Percentiles rank a stretch among this genome's conserved stretches.
Conservation (phyloP, 2,329 filamentous ascomycete species). For the Fusarium buxicola region DNA sequence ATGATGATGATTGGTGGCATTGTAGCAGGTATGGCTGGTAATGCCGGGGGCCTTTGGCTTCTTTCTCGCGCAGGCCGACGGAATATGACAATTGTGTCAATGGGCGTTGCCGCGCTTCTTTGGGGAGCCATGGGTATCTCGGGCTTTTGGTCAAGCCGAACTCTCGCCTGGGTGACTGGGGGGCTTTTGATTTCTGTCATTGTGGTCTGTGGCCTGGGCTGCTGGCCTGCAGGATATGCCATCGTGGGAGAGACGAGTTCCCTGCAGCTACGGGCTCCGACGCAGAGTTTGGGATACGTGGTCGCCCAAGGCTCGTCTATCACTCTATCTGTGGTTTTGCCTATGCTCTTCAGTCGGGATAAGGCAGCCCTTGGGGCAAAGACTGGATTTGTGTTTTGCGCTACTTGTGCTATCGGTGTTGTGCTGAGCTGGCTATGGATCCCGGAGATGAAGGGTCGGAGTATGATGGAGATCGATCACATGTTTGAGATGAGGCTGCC, state of each 20-base stretch:
- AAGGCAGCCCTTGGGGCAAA: constrained; percentile 54
- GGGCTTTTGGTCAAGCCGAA: constrained; percentile 23
- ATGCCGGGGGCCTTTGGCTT: constrained; percentile 58
- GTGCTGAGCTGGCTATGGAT: constrained; percentile 41
- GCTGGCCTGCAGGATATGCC: constrained; percentile 56
- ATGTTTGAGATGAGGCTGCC: constrained; percentile 36
- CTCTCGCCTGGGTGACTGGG: constrained; percentile 18
- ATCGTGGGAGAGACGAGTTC: constrained; percentile 50
- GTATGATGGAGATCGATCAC: constrained; percentile 37
- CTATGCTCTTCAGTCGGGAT: constrained; percentile 47
- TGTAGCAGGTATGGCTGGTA: constrained; percentile 58
- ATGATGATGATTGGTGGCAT: constrained; percentile 61
- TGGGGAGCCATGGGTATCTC: constrained; percentile 57
- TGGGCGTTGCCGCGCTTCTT: constrained; percentile 49
- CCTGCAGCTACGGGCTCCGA: constrained; percentile 35
- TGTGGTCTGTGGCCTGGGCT: constrained; percentile 54
- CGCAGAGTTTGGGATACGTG: constrained; percentile 56
- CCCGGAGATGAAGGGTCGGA: constrained; percentile 43
- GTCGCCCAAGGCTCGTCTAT: constrained; percentile 53
- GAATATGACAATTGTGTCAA: constrained; percentile 51
- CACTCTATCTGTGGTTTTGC: constrained; percentile 39
- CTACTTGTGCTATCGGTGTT: constrained; percentile 35
- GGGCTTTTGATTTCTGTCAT: constrained; percentile 55
- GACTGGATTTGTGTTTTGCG: constrained; percentile 55
- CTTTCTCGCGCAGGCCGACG: constrained; percentile 56